Evolutionary conservation across 2,329 filamentous ascomycete species (phyloP).

Genomic region (Claviceps lovelessii): DNA sequence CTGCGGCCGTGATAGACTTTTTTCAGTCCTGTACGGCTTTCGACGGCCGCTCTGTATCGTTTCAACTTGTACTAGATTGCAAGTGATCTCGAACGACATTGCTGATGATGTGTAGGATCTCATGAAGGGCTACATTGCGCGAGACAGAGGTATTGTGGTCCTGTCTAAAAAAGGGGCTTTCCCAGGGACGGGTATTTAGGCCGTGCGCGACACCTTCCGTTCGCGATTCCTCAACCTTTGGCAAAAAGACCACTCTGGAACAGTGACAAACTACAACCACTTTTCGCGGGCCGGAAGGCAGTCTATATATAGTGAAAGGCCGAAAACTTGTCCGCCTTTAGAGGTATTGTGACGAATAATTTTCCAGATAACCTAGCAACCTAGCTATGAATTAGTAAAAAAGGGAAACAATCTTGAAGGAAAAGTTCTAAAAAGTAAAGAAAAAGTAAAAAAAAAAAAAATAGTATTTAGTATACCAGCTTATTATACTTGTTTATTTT

Average conservation of each 20-base stretch:
- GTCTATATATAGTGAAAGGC: background rate
- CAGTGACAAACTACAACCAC: too few relatives aligned
- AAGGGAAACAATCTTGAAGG: too few relatives aligned
- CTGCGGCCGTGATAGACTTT: background rate
- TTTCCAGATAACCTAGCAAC: too few relatives aligned
- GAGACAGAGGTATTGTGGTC: conserved; percentile 79
- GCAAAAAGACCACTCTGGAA: background rate
- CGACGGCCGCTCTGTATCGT: background rate
- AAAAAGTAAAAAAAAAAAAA: too few relatives aligned
- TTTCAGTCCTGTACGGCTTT: background rate
- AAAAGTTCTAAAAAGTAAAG: too few relatives aligned
- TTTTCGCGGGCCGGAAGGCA: background rate
- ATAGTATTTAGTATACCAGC: too few relatives aligned
- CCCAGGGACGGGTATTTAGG: conserved; percentile 64
- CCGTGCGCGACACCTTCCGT: background rate
- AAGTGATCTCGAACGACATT: conserved; percentile 8
- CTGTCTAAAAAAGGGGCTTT: conserved; percentile 88
- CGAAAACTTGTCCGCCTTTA: too few relatives aligned
- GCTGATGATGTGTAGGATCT: conserved; percentile 44
- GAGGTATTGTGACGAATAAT: too few relatives aligned
- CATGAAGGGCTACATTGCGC: conserved; percentile 97
- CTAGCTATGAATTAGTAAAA: too few relatives aligned
- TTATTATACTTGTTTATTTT: too few relatives aligned
- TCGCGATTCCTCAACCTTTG: background rate
- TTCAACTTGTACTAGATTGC: background rate